A percentile compares a stretch with the other conserved stretches of the same genome.
Evolutionary conservation across 2,329 filamentous ascomycete genomes (phyloP).

Genomic region (Sclerotinia sclerotiorum): DNA sequence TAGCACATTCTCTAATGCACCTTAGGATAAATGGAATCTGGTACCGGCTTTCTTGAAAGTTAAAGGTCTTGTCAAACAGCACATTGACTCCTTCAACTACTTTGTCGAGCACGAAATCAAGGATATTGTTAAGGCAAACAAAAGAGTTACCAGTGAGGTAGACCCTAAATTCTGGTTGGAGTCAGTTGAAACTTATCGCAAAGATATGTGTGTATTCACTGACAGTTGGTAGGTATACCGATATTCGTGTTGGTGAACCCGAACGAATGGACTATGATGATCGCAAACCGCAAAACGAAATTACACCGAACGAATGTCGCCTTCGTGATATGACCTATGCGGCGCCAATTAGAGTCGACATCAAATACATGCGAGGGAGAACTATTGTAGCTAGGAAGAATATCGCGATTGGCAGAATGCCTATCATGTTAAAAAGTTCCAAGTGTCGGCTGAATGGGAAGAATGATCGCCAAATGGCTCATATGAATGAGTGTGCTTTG

Average conservation of each 20-base stretch:
- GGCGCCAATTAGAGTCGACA: slow-evolving; percentile 89
- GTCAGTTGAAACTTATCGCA: slow-evolving; percentile 38
- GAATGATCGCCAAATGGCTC: slow-evolving; percentile 82
- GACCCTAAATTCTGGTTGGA: slow-evolving; percentile 92
- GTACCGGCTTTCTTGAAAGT: slow-evolving; percentile 97
- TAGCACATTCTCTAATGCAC: slow-evolving; percentile 43
- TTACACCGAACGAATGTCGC: slow-evolving; percentile 95
- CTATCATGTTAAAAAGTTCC: slow-evolving; percentile 94
- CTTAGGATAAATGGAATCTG: slow-evolving; percentile 92
- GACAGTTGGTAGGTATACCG: slow-evolving; percentile 58
- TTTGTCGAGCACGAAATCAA: slow-evolving; percentile 96
- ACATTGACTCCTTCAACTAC: slow-evolving; percentile 91
- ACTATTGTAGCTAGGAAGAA: slow-evolving; percentile 71
- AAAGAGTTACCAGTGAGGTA: slow-evolving; percentile 84
- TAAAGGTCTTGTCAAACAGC: slow-evolving; percentile 91
- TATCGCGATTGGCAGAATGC: slow-evolving; percentile 84
- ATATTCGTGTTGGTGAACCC: slow-evolving; percentile 83
- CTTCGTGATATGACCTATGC: slow-evolving; percentile 97
- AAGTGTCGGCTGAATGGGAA: slow-evolving; percentile 86
- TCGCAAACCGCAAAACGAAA: slow-evolving; percentile 66
- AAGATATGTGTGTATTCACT: not conserved
- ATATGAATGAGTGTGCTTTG: slow-evolving; percentile 91
- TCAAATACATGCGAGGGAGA: slow-evolving; percentile 82
- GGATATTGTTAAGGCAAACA: slow-evolving; percentile 91
- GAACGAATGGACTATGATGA: slow-evolving; percentile 76